Conservation (phyloP, 148 eudicot species). For the Camellia japonica region DNA sequence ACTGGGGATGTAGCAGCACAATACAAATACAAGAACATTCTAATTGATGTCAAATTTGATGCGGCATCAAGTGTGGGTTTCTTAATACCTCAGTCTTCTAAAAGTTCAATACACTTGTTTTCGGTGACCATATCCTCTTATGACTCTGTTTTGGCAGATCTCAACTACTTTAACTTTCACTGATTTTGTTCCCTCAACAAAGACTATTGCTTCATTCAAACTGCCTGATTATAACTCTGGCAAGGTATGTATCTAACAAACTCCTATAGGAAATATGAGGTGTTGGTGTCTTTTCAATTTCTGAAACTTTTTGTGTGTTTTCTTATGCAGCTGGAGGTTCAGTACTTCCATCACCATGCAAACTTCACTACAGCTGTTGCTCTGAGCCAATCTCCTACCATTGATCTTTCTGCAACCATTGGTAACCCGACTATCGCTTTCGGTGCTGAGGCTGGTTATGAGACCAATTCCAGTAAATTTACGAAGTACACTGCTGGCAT, state of each 20-base stretch:
- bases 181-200: constrained; percentile 76
- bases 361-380: constrained; percentile 71
- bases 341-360: constrained; percentile 88
- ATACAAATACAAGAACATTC: constrained; percentile 70
- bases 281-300: background rate
- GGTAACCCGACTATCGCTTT: constrained; percentile 88
- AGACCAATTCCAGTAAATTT: constrained; percentile 65
- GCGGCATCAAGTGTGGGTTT: constrained; percentile 76
- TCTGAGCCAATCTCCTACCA: constrained; percentile 62
- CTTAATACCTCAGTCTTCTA: constrained; percentile 1
- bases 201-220: constrained; percentile 74
- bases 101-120: background rate
- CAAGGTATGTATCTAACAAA: constrained; percentile 50
- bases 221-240: constrained; percentile 70
- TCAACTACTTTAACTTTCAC: constrained; percentile 61
- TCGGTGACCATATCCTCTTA: constrained; percentile 7
- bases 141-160: constrained; percentile 46
- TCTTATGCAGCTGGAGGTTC: constrained; percentile 67
- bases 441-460: constrained; percentile 91
- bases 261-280: background rate
- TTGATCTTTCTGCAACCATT: constrained; percentile 76
- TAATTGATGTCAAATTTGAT: constrained; percentile 74
- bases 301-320: constrained; percentile 1
- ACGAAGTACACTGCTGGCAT: constrained; percentile 85
- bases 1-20: constrained; percentile 77